Evolutionary conservation across 352 stramenopile species (phyloP), one percentile per base, ranked within the genome.

Genomic region (Phytophthora vignae): DNA sequence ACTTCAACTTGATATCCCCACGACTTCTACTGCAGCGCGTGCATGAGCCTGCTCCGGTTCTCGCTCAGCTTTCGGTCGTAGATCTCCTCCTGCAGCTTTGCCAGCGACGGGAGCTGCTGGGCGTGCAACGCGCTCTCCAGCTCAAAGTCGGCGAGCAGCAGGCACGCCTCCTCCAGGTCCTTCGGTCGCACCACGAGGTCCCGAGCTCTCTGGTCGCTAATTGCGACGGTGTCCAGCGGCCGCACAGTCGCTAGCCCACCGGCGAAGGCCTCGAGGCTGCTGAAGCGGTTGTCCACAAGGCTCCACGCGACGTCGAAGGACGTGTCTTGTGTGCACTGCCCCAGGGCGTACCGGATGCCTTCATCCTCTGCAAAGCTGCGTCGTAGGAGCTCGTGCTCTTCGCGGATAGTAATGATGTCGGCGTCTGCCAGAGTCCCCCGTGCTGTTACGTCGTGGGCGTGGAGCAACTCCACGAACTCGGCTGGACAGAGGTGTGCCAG

Each of bases 201-300:
- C 19, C 12, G 22, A 55, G 15, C 44, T 21, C 27, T 58, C 42
- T 12, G 36, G 25, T 50, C 64, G 52, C 44, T 65, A 11, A 60
- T 12, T 33, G 50, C 22, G 17, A 50, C 49, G 48, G 44, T 53
- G 31, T 40, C 15, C 22, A 42, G 68, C 17, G 71, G 61, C 46
- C 71, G 76, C 2, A 83, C 71, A 3, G 73, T 87, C 25, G 82
- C 82, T n/a, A 90, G 63, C 1, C 78, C 80, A 49, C 76, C 82
- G 2, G 78, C 82, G 52, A 90, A 88, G 27, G 70, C 67, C 55
- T 88, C 76, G 11, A 90, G 69, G 42, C 50, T 53, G 5, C 67
- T 74, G 50, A 87, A 90, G 17, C 78, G 80, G 31, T 62, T 64
- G 8, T 71, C 62, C 1, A 76, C 76, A 21, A 67, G 54, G 10